These are phyloP conservation scores for Suhomyces maxii DNA, from an alignment of 1,139 yeast genomes.

Conservation along the genomic window DNA sequence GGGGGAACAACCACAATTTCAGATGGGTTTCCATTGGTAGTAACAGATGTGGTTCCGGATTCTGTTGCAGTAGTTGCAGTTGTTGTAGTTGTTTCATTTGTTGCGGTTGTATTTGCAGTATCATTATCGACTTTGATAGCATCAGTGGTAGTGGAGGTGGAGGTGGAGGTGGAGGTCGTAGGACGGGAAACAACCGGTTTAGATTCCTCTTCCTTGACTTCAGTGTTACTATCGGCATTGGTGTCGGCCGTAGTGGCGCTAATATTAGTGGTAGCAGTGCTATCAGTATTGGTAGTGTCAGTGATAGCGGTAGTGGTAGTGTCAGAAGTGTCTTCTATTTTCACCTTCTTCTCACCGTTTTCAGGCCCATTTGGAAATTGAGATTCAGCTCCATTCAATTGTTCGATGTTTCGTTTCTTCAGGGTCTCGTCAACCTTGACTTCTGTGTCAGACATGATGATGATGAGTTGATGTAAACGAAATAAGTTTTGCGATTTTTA, in stretches of 20 bases:
- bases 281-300: neutral
- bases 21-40: neutral
- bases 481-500: conserved; percentile 5
- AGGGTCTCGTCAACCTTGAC: conserved; percentile 3
- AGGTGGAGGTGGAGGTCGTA: too few relatives aligned
- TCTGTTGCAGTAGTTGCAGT: neutral
- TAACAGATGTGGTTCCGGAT: neutral
- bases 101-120: neutral
- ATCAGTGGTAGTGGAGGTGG: neutral
- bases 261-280: too few relatives aligned
- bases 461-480: neutral
- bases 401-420: conserved; percentile 5
- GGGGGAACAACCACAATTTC: conserved; percentile 52
- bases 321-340: conserved; percentile 3
- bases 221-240: neutral
- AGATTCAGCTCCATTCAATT: neutral
- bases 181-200: too few relatives aligned
- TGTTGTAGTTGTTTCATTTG: neutral
- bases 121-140: neutral
- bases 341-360: conserved; percentile 5
- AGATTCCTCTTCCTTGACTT: neutral
- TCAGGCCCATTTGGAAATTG: neutral
- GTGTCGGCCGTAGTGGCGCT: neutral
- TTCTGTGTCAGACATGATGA: conserved; percentile 8
- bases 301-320: neutral